phyloP scores from a whole-genome alignment of 768 basidiomycete genomes.

The Artomyces pyxidatus region DNA sequence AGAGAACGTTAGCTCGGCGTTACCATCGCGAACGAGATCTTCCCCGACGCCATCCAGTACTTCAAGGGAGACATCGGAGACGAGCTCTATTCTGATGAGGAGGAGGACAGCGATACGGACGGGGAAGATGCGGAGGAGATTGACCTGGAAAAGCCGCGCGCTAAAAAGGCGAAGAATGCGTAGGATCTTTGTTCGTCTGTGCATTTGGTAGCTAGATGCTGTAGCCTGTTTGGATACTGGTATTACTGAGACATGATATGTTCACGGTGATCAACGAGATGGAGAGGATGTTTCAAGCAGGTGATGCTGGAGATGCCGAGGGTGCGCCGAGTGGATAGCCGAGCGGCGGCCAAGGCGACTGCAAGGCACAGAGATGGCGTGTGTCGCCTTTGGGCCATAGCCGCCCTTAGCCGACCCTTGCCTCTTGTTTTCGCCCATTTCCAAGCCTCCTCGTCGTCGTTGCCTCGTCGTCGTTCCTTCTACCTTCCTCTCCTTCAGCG shows the following conservation, averaged over 20 bases:
- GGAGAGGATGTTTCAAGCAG: too few relatives aligned
- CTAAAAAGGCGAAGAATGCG: conserved; percentile 62
- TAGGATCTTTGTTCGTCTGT: conserved; percentile 29
- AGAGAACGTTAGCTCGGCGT: conserved; percentile 49
- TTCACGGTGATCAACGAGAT: too few relatives aligned
- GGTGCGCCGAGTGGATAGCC: too few relatives aligned
- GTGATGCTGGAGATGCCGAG: too few relatives aligned
- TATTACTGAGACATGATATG: too few relatives aligned
- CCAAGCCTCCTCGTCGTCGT: conserved; percentile 1
- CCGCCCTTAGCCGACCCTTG: background rate
- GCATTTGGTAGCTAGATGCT: too few relatives aligned
- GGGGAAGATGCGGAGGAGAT: conserved; percentile 81
- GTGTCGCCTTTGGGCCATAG: too few relatives aligned
- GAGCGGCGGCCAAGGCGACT: too few relatives aligned
- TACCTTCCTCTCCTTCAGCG: background rate
- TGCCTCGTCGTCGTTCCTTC: background rate
- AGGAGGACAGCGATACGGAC: conserved; percentile 59
- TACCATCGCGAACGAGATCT: conserved; percentile 67
- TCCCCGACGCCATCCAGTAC: conserved; percentile 73
- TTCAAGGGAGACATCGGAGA: conserved; percentile 65
- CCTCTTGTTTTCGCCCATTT: background rate
- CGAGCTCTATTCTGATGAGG: conserved; percentile 57
- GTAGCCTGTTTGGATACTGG: too few relatives aligned
- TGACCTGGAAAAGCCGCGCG: conserved; percentile 75
- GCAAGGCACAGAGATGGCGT: too few relatives aligned